Conservation (phyloP, 345 rosid genomes). For the Acer campestre region DNA sequence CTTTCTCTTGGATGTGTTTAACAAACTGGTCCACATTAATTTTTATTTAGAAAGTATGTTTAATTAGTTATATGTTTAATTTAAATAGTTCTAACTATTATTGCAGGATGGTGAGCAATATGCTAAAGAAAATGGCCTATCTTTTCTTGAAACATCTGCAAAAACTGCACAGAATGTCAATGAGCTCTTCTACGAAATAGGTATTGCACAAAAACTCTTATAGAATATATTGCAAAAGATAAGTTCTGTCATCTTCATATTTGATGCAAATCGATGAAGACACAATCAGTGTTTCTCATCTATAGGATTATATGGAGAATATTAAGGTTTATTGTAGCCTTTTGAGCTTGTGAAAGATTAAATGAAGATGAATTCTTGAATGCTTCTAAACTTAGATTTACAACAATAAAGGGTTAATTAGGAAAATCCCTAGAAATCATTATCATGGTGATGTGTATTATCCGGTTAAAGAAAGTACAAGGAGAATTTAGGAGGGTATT, state of each 20-base stretch:
- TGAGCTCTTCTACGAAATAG: slow-evolving; percentile 77
- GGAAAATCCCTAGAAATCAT: background rate
- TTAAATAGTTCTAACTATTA: slow-evolving; percentile 9
- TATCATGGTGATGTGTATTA: too few relatives aligned
- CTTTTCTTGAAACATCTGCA: slow-evolving; percentile 74
- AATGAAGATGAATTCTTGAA: background rate
- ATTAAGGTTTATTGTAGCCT: background rate
- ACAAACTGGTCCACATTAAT: too few relatives aligned
- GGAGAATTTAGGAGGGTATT: too few relatives aligned
- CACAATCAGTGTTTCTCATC: background rate
- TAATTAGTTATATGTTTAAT: background rate
- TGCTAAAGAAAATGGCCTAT: slow-evolving; percentile 65
- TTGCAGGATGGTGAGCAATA: slow-evolving; percentile 67
- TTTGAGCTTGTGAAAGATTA: background rate
- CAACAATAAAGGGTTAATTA: background rate
- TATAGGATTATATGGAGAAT: background rate
- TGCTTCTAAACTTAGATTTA: background rate
- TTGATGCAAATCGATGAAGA: slow-evolving; percentile 7
- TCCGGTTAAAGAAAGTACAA: too few relatives aligned
- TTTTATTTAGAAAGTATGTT: background rate
- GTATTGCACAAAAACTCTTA: slow-evolving; percentile 23
- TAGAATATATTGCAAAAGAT: slow-evolving; percentile 1
- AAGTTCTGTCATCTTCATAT: background rate
- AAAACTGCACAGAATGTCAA: slow-evolving; percentile 74
- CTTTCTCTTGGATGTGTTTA: background rate